Conservation (phyloP, 2,329 filamentous ascomycete species). For the Chaetoscypha palmicola region DNA sequence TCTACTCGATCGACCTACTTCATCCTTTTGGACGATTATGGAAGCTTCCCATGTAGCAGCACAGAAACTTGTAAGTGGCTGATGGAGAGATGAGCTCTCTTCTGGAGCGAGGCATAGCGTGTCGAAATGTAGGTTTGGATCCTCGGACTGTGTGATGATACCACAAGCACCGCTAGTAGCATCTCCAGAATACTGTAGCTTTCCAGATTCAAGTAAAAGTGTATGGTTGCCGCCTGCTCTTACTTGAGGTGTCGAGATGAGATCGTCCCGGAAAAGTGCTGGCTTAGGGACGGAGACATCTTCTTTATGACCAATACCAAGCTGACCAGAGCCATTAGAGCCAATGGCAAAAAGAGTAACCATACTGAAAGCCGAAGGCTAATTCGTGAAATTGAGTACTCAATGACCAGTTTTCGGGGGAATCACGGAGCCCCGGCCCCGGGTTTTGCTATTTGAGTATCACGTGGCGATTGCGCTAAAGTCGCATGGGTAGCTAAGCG, state of each 20-base stretch:
- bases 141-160: conserved; percentile 8
- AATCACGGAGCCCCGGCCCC: no score
- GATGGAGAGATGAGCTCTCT: conserved; percentile 24
- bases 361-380: conserved; percentile 36
- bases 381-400: no score
- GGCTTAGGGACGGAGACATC: conserved; percentile 61
- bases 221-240: conserved; percentile 81
- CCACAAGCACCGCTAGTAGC: conserved; percentile 49
- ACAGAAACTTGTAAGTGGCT: conserved; percentile 35
- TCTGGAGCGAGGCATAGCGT: conserved; percentile 17
- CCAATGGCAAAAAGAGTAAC: conserved; percentile 60
- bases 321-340: conserved; percentile 70
- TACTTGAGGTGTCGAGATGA: conserved; percentile 32
- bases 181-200: conserved; percentile 61
- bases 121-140: conserved; percentile 15
- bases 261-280: conserved; percentile 45
- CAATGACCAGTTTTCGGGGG: no score
- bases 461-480: not conserved
- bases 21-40: conserved; percentile 48
- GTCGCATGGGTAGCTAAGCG: not conserved
- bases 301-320: conserved; percentile 63
- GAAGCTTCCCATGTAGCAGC: conserved; percentile 77
- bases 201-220: conserved; percentile 57
- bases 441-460: no score
- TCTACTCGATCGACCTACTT: conserved; percentile 36